Percentiles rank a stretch among this genome's conserved stretches.
These are phyloP conservation scores for Agaricus blazei DNA, from an alignment of 768 basidiomycete genomes.

Conservation along the genomic window DNA sequence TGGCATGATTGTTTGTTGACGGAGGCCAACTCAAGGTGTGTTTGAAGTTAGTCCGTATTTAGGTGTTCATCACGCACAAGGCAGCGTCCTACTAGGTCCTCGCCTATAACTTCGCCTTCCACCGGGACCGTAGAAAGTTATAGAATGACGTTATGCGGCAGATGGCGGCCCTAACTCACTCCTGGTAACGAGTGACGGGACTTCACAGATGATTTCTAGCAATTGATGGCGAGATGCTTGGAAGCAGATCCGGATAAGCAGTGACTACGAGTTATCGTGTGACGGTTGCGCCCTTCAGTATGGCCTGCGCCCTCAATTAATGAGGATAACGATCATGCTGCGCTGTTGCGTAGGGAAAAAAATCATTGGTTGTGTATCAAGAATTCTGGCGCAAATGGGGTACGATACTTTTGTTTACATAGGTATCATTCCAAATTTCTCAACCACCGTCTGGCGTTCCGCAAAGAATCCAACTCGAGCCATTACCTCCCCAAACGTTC, in stretches of 20 bases:
- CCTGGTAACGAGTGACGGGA: background rate
- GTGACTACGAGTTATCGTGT: background rate
- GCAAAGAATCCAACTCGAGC: slow-evolving; percentile 43
- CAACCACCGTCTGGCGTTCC: background rate
- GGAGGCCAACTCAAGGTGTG: too few species aligned
- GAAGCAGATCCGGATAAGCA: background rate
- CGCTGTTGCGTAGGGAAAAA: too few species aligned
- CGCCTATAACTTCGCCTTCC: slow-evolving; percentile 9
- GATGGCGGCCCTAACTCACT: background rate
- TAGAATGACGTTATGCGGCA: slow-evolving; percentile 8
- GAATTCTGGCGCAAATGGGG: background rate
- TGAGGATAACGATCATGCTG: too few species aligned
- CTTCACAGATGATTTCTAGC: slow-evolving; percentile 9
- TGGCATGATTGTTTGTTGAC: too few species aligned
- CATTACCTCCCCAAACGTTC: slow-evolving; percentile 38
- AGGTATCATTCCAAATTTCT: background rate
- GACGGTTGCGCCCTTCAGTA: background rate
- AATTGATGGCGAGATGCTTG: slow-evolving; percentile 12
- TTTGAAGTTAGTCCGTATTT: too few species aligned
- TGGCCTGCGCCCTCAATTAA: too few species aligned
- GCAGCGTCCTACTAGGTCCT: slow-evolving; percentile 2
- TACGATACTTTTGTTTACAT: background rate
- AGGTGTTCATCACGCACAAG: too few species aligned
- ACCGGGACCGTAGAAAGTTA: background rate
- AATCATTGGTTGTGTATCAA: background rate